A percentile compares a stretch with the other conserved stretches of the same genome.
Conservation (phyloP, 768 basidiomycete species). For the Inosperma sp. region DNA sequence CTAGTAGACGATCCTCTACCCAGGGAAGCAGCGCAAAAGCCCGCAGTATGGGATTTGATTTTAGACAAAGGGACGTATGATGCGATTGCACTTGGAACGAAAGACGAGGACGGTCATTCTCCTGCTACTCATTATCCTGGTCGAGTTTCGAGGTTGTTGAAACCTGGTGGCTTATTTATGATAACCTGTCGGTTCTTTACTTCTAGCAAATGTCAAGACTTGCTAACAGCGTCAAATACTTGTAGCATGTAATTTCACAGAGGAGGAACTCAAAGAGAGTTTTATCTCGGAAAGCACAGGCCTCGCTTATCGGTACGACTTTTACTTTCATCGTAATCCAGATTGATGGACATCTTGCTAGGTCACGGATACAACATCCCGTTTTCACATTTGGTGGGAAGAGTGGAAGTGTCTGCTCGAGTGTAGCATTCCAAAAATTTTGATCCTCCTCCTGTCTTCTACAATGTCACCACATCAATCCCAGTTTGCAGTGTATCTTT, state of each 20-base stretch:
- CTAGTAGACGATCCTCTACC: conserved; percentile 47
- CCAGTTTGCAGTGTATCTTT: conserved; percentile 65
- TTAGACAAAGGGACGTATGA: conserved; percentile 90
- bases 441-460: conserved; percentile 10
- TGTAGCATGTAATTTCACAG: conserved; percentile 80
- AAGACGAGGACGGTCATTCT: conserved; percentile 47
- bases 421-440: conserved; percentile 58
- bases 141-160: conserved; percentile 52
- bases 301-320: conserved; percentile 60
- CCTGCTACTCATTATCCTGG: conserved; percentile 58
- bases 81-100: conserved; percentile 70
- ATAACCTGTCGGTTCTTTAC: conserved; percentile 67
- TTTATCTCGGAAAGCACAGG: conserved; percentile 48
- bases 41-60: conserved; percentile 61
- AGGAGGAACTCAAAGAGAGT: conserved; percentile 57
- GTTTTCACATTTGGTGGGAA: conserved; percentile 75
- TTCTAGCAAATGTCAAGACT: neutral
- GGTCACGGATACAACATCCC: conserved; percentile 70
- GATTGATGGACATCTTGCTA: conserved; percentile 23
- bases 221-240: neutral
- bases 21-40: conserved; percentile 23
- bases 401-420: conserved; percentile 64
- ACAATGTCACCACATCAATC: conserved; percentile 47
- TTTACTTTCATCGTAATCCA: neutral
- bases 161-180: conserved; percentile 64